Evolutionary conservation across 2,329 filamentous ascomycete genomes (phyloP), one percentile per base, ranked within the genome.

Genomic region (Penicillium sp.): DNA sequence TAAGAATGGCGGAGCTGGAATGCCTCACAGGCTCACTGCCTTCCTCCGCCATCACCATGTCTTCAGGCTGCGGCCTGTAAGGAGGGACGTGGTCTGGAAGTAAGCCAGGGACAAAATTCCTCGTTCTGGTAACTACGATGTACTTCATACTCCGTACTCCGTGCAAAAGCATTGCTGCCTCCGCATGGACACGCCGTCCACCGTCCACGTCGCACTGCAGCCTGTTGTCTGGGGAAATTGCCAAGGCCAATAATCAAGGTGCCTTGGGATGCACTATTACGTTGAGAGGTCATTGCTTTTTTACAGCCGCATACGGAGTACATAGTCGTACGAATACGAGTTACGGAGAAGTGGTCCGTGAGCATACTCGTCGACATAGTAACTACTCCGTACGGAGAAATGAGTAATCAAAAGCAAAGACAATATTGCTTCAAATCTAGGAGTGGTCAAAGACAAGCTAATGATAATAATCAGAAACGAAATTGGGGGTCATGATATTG

Each of bases 171-270:
- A 31, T 34, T 48, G 45, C 34, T 49, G 45, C n/a, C 45, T 49
- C n/a, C 31, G 45, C 45, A 35, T 28, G 10, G 17, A 49, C 45
- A 28, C 25, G 25, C 20, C 20, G 20, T 20, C 20, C 20, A 22
- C 22, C 3, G 14, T 47, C 43, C 45, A 49, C n/a, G 45, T 49
- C 45, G 15, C 22, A 15, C 25, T 49, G 45, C 45, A 49, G 45
- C 45, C 28, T 49, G 31, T 47, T 20, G 25, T 49, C 45, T 49
- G 45, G 45, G 31, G 45, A 49, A 49, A n/a, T 20, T 20, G 31
- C 28, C 45, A 49, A 49, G 45, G 45, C 45, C 45, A 49, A 49
- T 49, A 49, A 49, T 49, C 28, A 15, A 49, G 28, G 14, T 35
- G 31, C 45, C 45, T 34, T 34, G 45, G 5, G 28, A 11, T 6